Evolutionary conservation across 2,329 filamentous ascomycete genomes (phyloP).

Genomic region (Fusarium circinatum): DNA sequence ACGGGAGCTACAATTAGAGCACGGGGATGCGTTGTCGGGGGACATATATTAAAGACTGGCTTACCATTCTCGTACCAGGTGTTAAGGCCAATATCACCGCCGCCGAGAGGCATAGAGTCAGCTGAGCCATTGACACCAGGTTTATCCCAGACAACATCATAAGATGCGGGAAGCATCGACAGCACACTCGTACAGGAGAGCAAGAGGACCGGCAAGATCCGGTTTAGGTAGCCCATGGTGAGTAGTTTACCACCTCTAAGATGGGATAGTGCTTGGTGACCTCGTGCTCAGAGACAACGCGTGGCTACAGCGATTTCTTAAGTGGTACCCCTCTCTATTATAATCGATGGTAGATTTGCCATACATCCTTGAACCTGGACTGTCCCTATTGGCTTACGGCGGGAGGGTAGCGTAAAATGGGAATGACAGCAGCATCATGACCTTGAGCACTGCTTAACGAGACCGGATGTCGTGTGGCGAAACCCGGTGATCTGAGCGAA

Average conservation of each 20-base stretch:
- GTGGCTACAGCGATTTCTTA: background rate
- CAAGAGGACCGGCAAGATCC: background rate
- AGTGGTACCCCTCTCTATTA: background rate
- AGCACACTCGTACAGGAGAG: background rate
- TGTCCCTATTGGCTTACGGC: background rate
- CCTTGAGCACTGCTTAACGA: background rate
- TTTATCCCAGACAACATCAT: slow-evolving; percentile 2
- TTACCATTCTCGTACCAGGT: slow-evolving; percentile 16
- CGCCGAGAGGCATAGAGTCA: slow-evolving; percentile 11
- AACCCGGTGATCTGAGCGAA: background rate
- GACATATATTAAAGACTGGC: accelerated
- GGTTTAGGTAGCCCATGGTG: background rate
- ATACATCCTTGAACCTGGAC: background rate
- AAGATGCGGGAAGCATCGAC: background rate
- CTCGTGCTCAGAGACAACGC: too few relatives aligned
- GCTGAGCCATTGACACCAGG: slow-evolving; percentile 10
- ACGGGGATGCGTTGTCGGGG: accelerated
- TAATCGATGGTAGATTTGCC: too few relatives aligned
- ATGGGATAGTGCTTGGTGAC: background rate
- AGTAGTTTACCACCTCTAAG: background rate
- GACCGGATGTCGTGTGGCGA: background rate
- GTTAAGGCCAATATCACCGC: slow-evolving; percentile 2
- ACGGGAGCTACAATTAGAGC: accelerated
- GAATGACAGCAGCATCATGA: background rate
- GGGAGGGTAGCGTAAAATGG: background rate